Base-by-base conservation (phyloP, 1,139 yeast genomes). In the Suhomyces bokatorum region DNA sequence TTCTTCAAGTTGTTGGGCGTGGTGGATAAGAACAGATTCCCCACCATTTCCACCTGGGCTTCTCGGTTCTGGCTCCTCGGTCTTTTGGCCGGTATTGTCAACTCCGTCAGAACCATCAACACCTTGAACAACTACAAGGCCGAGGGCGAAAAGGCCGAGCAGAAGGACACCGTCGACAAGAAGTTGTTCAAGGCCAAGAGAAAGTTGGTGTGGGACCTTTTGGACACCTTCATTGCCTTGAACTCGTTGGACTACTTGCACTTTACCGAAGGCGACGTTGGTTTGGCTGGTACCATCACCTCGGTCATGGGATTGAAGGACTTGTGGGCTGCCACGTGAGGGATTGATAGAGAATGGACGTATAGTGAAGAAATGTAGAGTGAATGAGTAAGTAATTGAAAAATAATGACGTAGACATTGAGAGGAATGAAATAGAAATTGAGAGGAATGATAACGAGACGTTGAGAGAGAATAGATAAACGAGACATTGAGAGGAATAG, bases 211-310 rank as follows among this genome's bases (percentile, higher is more conserved):
- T 87, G 95, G 90, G 95, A 89, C 63, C 66, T 78, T 13, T 77
- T 87, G 53, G 98, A 91, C 66, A 64, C 80, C 54, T 75, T 86
- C 54, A 84, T 90, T 58, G 96, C 95, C 22, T 70, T 85, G 61
- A 83, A 86, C 63, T 78, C 84, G 40, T 77, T 88, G 65, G 75
- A 79, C 48, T 68, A 73, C 65, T 71, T 86, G 57, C 74, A 75
- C 58, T 73, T 78, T 56, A 82, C 85, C 62, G 97, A 91, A 57
- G 95, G 96, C 41, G 76, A 85, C 40, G 79, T 89, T 45, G 97
- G 96, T 40, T 70, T 85, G 52, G 91, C 95, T 38, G 98, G 98
- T 64, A 76, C 86, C 29, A 70, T 87, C 50, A 89, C 97, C 28
- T 85, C 96, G 35, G 50, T 84, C 45, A 72, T 90, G 67, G 97